Evolutionary conservation across 495 filamentous ascomycete genomes (phyloP).

Genomic region (Penicillium angulare): DNA sequence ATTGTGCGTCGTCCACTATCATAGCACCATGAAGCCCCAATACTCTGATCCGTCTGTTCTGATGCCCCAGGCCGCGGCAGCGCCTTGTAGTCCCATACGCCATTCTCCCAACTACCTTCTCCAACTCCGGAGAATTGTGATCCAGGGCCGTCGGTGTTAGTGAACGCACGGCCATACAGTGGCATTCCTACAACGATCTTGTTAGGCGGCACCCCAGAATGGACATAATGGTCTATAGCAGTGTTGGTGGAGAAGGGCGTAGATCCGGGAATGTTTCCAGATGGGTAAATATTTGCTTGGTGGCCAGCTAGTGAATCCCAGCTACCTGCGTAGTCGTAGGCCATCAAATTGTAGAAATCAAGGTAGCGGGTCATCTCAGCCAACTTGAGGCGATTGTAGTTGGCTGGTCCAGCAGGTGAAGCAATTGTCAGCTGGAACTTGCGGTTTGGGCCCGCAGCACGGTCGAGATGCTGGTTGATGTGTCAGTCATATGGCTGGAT

Average conservation of each 20-base stretch:
- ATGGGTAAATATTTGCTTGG: conserved; percentile 73
- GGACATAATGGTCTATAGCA: conserved; percentile 60
- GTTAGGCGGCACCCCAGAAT: conserved; percentile 54
- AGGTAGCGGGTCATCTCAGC: conserved; percentile 68
- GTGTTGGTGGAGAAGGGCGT: conserved; percentile 55
- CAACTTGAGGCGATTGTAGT: conserved; percentile 69
- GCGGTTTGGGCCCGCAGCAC: conserved; percentile 52
- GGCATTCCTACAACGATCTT: conserved; percentile 88
- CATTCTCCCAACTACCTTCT: conserved; percentile 67
- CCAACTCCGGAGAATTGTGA: conserved; percentile 68
- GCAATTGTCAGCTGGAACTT: conserved; percentile 79
- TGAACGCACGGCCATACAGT: conserved; percentile 83
- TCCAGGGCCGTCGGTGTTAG: conserved; percentile 71
- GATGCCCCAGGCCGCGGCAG: conserved; percentile 48
- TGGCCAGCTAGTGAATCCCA: conserved; percentile 77
- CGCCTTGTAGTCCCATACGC: conserved; percentile 79
- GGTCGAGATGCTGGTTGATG: conserved; percentile 52
- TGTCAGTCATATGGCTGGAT: conserved; percentile 8
- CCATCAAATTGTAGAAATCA: conserved; percentile 82
- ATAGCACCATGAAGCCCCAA: conserved; percentile 70
- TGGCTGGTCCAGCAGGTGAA: conserved; percentile 54
- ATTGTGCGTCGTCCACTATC: conserved; percentile 58
- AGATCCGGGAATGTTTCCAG: conserved; percentile 47
- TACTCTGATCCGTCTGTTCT: conserved; percentile 36
- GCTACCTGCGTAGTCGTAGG: conserved; percentile 75